Evolutionary conservation across 306 rosid genomes (phyloP).

Genomic region (Prunus kanzakura): DNA sequence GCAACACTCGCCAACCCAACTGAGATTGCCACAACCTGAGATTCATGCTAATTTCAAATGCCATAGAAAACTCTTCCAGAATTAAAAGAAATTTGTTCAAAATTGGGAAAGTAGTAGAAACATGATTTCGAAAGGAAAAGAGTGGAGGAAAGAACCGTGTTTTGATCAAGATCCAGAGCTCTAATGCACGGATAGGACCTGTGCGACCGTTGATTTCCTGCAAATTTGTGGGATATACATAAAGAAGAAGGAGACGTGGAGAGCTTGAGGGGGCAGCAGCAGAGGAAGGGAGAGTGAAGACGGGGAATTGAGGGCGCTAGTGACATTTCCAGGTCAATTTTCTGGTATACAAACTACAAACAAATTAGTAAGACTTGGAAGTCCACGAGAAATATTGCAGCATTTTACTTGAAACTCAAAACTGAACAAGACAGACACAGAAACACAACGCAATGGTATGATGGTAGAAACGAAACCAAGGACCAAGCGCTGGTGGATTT

Average conservation of each 20-base stretch:
- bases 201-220: constrained; percentile 50
- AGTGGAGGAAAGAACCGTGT: constrained; percentile 51
- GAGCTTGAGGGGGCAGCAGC: constrained; percentile 56
- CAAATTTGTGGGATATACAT: constrained; percentile 4
- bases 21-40: constrained; percentile 78
- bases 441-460: not conserved
- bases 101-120: too few relatives aligned
- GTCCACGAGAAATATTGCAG: not conserved
- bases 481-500: constrained; percentile 4
- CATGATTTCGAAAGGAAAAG: too few relatives aligned
- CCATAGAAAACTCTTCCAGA: not conserved
- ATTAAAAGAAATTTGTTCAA: not conserved
- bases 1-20: constrained; percentile 83
- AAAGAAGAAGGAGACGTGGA: constrained; percentile 21
- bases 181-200: constrained; percentile 66
- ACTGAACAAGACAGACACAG: not conserved
- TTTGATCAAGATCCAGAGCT: constrained; percentile 86
- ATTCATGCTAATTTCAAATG: not conserved
- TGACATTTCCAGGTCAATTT: constrained; percentile 46
- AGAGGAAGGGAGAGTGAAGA: constrained; percentile 62
- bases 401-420: not conserved
- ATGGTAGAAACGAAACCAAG: too few relatives aligned
- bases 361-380: not conserved
- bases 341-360: not conserved
- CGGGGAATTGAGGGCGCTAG: constrained; percentile 46